phyloP scores from a whole-genome alignment of 2,329 filamentous ascomycete genomes.

The Neodidymelliopsis sp. region DNA sequence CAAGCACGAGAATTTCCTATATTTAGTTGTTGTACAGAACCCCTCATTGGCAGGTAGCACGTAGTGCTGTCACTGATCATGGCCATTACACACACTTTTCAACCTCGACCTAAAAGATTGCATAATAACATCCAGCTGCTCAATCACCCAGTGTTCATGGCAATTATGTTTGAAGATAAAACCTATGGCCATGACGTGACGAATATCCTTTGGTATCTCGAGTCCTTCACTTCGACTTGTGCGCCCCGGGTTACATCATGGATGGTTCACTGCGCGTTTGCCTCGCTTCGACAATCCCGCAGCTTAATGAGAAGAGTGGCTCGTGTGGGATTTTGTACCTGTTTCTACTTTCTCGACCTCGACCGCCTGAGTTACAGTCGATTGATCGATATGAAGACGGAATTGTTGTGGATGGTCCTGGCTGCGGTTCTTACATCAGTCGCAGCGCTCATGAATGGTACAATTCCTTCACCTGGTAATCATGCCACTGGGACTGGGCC shows the following conservation, averaged over 20 bases:
- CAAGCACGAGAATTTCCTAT: not conserved
- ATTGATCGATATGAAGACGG: not conserved
- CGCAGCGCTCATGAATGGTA: not conserved
- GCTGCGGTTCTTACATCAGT: not conserved
- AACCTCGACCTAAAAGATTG: no score
- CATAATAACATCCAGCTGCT: no score
- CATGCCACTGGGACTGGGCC: not conserved
- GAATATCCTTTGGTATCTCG: no score
- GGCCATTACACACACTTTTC: not conserved
- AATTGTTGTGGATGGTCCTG: not conserved
- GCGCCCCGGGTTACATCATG: not conserved
- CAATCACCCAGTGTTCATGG: no score
- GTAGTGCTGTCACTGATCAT: not conserved
- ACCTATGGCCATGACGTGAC: no score
- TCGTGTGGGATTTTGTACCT: no score
- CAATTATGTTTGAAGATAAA: no score
- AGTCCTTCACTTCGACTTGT: not conserved
- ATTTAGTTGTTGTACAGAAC: slow-evolving; percentile 6
- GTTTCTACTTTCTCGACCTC: not conserved
- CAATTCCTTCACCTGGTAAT: not conserved
- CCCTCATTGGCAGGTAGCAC: not conserved
- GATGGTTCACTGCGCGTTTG: not conserved
- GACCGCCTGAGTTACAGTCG: no score
- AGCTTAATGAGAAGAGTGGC: no score
- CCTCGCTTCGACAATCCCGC: not conserved